Evolutionary conservation across 805 yeast genomes (phyloP).

Genomic region (Schizosaccharomyces octosporus): DNA sequence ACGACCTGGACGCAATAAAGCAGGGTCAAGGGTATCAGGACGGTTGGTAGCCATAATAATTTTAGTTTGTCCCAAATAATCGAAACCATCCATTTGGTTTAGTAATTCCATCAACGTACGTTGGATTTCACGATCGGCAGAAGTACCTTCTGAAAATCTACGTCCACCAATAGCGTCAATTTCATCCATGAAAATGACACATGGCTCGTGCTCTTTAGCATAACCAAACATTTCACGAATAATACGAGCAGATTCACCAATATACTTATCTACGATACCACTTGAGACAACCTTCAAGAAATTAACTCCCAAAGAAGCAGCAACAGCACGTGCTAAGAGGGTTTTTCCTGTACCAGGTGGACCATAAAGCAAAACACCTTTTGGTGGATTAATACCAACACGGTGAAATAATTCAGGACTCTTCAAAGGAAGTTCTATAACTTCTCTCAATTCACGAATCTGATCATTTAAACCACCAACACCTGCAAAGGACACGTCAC

Average conservation of each 20-base stretch:
- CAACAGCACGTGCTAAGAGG: slow-evolving; percentile 85
- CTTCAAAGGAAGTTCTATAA: slow-evolving; percentile 85
- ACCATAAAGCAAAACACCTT: slow-evolving; percentile 86
- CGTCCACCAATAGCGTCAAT: slow-evolving; percentile 97
- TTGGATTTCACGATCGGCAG: slow-evolving; percentile 95
- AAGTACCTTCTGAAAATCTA: slow-evolving; percentile 90
- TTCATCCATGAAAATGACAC: slow-evolving; percentile 96
- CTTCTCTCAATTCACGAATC: slow-evolving; percentile 88
- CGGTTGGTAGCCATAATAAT: slow-evolving; percentile 98
- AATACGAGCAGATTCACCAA: slow-evolving; percentile 90
- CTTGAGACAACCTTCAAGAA: slow-evolving; percentile 96
- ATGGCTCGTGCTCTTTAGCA: slow-evolving; percentile 93
- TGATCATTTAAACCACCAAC: slow-evolving; percentile 94
- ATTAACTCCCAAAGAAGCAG: slow-evolving; percentile 95
- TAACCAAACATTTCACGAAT: slow-evolving; percentile 95
- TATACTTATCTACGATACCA: slow-evolving; percentile 91
- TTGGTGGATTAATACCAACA: slow-evolving; percentile 96
- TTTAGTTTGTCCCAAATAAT: slow-evolving; percentile 84
- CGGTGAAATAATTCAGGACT: slow-evolving; percentile 88
- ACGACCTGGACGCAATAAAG: slow-evolving; percentile 89
- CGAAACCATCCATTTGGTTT: slow-evolving; percentile 97
- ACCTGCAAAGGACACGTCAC: slow-evolving; percentile 78
- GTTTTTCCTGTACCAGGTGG: slow-evolving; percentile 99
- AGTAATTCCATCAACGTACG: slow-evolving; percentile 90
- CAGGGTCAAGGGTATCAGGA: slow-evolving; percentile 95